Evolutionary conservation across 805 yeast genomes (phyloP).

Genomic region (Ogataea degrootiae): DNA sequence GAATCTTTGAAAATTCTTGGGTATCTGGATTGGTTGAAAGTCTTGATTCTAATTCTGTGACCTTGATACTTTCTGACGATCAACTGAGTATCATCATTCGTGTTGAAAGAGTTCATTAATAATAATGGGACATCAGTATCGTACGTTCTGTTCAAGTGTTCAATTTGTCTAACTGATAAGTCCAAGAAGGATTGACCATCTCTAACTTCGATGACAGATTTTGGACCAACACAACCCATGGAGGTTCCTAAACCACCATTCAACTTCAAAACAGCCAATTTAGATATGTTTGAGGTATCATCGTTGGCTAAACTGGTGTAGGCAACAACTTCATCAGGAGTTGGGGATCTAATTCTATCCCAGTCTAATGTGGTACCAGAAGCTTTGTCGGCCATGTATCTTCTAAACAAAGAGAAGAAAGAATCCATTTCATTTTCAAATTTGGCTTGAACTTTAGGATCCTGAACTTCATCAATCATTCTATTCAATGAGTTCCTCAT

Average conservation of each 20-base stretch:
- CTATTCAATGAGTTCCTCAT: conserved; percentile 95
- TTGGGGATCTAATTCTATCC: conserved; percentile 94
- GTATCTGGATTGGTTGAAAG: conserved; percentile 96
- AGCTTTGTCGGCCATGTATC: conserved; percentile 87
- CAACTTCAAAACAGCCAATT: conserved; percentile 91
- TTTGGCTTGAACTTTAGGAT: conserved; percentile 40
- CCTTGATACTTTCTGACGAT: conserved; percentile 96
- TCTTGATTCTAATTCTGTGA: conserved; percentile 89
- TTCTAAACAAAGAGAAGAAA: conserved; percentile 87
- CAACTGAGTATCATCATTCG: conserved; percentile 91
- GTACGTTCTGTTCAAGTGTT: conserved; percentile 83
- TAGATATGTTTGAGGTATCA: conserved; percentile 48
- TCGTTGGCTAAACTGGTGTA: conserved; percentile 50
- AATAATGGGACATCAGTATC: conserved; percentile 93
- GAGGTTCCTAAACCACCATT: conserved; percentile 99
- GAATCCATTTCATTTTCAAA: conserved; percentile 93
- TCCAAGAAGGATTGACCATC: conserved; percentile 97
- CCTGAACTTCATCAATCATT: conserved; percentile 76
- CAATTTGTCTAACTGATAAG: conserved; percentile 93
- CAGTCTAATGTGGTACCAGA: conserved; percentile 80
- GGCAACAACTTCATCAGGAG: conserved; percentile 81
- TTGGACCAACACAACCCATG: conserved; percentile 99
- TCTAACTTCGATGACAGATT: conserved; percentile 96
- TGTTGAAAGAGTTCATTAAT: conserved; percentile 98
- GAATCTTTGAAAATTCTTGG: conserved; percentile 96